Percentiles rank a stretch among this genome's conserved stretches.
Conservation (phyloP, 768 basidiomycete genomes). For the Psilocybe sp. region DNA sequence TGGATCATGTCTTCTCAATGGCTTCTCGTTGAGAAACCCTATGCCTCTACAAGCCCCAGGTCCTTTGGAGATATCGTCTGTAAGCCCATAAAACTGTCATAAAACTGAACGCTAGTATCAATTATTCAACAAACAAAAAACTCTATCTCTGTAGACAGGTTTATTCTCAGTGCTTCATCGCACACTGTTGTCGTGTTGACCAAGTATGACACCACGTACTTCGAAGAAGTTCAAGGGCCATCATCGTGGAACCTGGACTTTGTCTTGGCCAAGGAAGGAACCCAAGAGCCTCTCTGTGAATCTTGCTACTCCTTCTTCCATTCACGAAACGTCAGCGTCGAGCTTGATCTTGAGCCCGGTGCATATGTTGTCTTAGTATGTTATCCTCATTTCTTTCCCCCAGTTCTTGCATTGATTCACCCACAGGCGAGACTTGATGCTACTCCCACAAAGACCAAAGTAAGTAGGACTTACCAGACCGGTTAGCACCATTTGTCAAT, state of each 20-base stretch:
- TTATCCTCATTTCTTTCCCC: background rate
- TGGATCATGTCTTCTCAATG: conserved; percentile 54
- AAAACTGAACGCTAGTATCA: too few relatives aligned
- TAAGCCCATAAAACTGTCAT: too few relatives aligned
- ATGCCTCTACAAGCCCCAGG: conserved; percentile 31
- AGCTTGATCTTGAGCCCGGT: conserved; percentile 36
- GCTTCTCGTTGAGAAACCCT: conserved; percentile 39
- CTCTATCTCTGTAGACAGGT: conserved; percentile 33
- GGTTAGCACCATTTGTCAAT: too few relatives aligned
- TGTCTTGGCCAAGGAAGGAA: conserved; percentile 41
- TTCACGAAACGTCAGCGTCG: conserved; percentile 35
- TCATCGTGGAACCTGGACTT: conserved; percentile 45
- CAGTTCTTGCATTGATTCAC: background rate
- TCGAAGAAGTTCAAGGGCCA: conserved; percentile 33
- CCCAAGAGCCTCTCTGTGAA: conserved; percentile 28
- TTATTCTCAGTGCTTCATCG: conserved; percentile 35
- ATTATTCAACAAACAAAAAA: background rate
- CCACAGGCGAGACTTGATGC: conserved; percentile 21
- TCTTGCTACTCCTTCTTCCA: conserved; percentile 29
- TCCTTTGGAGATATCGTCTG: conserved; percentile 48
- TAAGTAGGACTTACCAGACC: too few relatives aligned
- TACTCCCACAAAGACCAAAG: too few relatives aligned
- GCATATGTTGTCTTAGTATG: conserved; percentile 40
- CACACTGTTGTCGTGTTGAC: conserved; percentile 45
- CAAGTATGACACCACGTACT: conserved; percentile 44